phyloP scores from a whole-genome alignment of 805 yeast species.

The Candida argentea region DNA sequence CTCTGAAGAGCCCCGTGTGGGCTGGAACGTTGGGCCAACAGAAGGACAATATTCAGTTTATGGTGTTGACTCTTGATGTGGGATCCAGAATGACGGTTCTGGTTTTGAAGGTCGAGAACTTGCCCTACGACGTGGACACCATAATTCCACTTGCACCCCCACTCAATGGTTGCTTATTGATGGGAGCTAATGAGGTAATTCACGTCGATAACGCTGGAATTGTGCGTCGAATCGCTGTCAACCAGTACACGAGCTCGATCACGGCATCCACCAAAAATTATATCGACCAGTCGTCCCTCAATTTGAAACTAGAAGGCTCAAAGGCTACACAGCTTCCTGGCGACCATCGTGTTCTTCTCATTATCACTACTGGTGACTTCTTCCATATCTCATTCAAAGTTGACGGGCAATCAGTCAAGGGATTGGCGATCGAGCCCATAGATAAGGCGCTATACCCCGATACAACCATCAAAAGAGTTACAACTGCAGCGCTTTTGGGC shows the following conservation, averaged over 20 bases:
- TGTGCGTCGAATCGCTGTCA: slow-evolving; percentile 51
- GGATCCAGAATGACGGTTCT: slow-evolving; percentile 49
- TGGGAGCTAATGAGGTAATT: slow-evolving; percentile 70
- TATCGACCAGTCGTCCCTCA: slow-evolving; percentile 39
- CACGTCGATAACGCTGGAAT: slow-evolving; percentile 77
- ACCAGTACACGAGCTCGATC: slow-evolving; percentile 36
- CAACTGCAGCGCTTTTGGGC: slow-evolving; percentile 31
- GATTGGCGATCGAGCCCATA: slow-evolving; percentile 21
- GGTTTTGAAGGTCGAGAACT: slow-evolving; percentile 49
- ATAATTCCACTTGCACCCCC: slow-evolving; percentile 58
- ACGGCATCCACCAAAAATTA: slow-evolving; percentile 27
- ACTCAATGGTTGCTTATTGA: slow-evolving; percentile 53
- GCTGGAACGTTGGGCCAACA: slow-evolving; percentile 56
- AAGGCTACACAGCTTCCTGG: slow-evolving; percentile 23
- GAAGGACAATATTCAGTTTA: slow-evolving; percentile 53
- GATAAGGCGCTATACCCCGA: slow-evolving; percentile 18
- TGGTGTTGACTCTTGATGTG: slow-evolving; percentile 62
- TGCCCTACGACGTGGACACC: slow-evolving; percentile 67
- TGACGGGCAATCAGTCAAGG: slow-evolving; percentile 34
- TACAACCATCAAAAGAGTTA: slow-evolving; percentile 27
- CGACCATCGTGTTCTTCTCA: slow-evolving; percentile 24
- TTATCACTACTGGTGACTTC: slow-evolving; percentile 23
- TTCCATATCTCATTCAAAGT: slow-evolving; percentile 26
- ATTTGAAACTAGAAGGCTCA: slow-evolving; percentile 48
- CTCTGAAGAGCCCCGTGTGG: slow-evolving; percentile 55